These are phyloP conservation scores for Pontederia crassipes DNA, from an alignment of 176 grass and related monocot species.

Conservation along the genomic window DNA sequence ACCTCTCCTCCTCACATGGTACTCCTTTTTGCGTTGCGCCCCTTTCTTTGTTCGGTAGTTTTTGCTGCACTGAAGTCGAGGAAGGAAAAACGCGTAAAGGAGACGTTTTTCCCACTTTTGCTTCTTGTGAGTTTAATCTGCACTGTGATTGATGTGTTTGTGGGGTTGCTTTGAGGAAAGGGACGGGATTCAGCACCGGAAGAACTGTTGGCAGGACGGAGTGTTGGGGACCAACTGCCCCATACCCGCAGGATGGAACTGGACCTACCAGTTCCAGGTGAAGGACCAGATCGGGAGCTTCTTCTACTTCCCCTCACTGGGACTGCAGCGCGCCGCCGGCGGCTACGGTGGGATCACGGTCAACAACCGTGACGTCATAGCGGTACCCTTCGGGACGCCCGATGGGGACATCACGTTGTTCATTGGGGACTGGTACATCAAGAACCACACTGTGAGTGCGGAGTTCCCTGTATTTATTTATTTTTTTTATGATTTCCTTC, in stretches of 20 bases:
- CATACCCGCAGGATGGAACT: slow-evolving; percentile 23
- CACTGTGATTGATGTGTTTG: neutral
- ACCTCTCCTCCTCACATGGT: slow-evolving; percentile 18
- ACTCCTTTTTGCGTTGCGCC: neutral
- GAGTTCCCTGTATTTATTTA: neutral
- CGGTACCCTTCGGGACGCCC: slow-evolving; percentile 17
- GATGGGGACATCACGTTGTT: slow-evolving; percentile 20
- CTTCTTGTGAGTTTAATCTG: neutral
- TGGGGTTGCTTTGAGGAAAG: neutral
- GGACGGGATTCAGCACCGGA: slow-evolving; percentile 25
- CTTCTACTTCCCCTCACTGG: slow-evolving; percentile 19
- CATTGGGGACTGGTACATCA: slow-evolving; percentile 25
- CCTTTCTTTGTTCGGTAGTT: neutral
- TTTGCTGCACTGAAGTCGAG: neutral
- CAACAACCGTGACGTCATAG: slow-evolving; percentile 20
- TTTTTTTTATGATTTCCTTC: neutral
- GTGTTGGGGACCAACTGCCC: slow-evolving; percentile 22
- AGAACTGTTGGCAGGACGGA: slow-evolving; percentile 26
- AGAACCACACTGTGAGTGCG: slow-evolving; percentile 13
- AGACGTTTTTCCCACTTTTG: neutral
- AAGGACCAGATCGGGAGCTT: slow-evolving; percentile 27
- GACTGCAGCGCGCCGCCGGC: slow-evolving; percentile 17
- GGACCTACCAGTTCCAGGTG: slow-evolving; percentile 27
- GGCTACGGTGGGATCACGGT: slow-evolving; percentile 23
- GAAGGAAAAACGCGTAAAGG: neutral